Conservation (phyloP, 371 early-diverging fungal genomes). For the Mortierella polycephala region DNA sequence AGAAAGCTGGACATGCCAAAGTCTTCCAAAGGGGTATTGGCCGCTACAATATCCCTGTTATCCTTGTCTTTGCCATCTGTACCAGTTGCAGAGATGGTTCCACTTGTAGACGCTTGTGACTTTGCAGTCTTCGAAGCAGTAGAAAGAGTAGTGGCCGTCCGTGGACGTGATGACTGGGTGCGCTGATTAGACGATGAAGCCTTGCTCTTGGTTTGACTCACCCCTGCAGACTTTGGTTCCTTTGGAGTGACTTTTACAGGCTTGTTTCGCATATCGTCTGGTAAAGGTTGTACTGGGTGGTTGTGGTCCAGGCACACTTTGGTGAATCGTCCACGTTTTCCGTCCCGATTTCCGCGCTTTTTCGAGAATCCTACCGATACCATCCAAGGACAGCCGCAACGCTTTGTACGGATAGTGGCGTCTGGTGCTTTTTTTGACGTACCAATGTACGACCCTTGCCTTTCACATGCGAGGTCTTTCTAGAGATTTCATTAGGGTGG, state of each 20-base stretch:
- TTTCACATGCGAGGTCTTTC: slow-evolving; percentile 54
- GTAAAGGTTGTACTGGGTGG: slow-evolving; percentile 31
- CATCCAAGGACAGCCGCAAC: slow-evolving; percentile 55
- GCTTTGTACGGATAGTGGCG: slow-evolving; percentile 33
- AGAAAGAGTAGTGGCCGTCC: not conserved
- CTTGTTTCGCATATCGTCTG: slow-evolving; percentile 6
- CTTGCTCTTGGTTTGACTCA: not conserved
- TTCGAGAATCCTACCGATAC: slow-evolving; percentile 54
- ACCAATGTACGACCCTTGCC: slow-evolving; percentile 43
- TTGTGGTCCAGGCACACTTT: slow-evolving; percentile 46
- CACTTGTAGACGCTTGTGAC: not conserved
- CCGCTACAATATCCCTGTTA: not conserved
- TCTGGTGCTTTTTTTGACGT: slow-evolving; percentile 29
- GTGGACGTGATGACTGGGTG: slow-evolving; percentile 14
- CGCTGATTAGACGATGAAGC: slow-evolving; percentile 8
- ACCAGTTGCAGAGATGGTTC: not conserved
- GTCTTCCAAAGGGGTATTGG: not conserved
- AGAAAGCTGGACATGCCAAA: slow-evolving; percentile 17
- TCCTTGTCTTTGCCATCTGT: not conserved
- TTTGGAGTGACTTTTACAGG: slow-evolving; percentile 16
- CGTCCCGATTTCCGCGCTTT: slow-evolving; percentile 52
- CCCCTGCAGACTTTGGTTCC: slow-evolving; percentile 7
- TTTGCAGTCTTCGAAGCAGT: not conserved
- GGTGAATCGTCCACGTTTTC: slow-evolving; percentile 51
- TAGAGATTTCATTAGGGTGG: slow-evolving; percentile 1